Evolutionary conservation across 495 filamentous ascomycete species (phyloP).

Genomic region (Lepraria neglecta): DNA sequence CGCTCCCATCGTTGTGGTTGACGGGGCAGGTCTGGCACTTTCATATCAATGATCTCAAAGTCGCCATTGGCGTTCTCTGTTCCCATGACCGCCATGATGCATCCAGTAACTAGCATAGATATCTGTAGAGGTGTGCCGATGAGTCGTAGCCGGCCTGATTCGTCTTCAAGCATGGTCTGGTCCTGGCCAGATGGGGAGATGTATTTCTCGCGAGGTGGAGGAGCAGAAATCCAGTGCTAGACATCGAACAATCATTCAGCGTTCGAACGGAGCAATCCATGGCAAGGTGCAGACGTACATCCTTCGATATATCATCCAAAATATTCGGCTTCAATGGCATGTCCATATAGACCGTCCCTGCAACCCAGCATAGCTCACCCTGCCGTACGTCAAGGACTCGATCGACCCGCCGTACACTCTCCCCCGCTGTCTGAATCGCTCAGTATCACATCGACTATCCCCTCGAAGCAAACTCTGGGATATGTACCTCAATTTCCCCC

Average conservation of each 20-base stretch:
- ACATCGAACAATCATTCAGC: slow-evolving; percentile 3
- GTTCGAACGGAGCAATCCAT: slow-evolving; percentile 19
- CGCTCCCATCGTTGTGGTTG: slow-evolving; percentile 74
- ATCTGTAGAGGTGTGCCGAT: slow-evolving; percentile 59
- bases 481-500: slow-evolving; percentile 58
- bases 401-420: slow-evolving; percentile 67
- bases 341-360: slow-evolving; percentile 93
- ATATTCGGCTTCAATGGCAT: slow-evolving; percentile 97
- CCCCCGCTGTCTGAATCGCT: slow-evolving; percentile 59
- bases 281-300: slow-evolving; percentile 48
- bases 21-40: slow-evolving; percentile 74
- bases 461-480: slow-evolving; percentile 1
- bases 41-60: slow-evolving; percentile 85
- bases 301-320: slow-evolving; percentile 87
- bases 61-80: slow-evolving; percentile 88
- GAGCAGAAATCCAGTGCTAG: slow-evolving; percentile 78
- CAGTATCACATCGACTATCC: slow-evolving; percentile 9
- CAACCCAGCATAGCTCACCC: slow-evolving; percentile 91
- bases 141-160: slow-evolving; percentile 83
- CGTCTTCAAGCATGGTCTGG: slow-evolving; percentile 86
- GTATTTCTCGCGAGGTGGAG: slow-evolving; percentile 75
- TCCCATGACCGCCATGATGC: slow-evolving; percentile 83
- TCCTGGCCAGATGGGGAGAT: slow-evolving; percentile 50
- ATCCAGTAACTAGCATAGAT: slow-evolving; percentile 78
- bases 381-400: slow-evolving; percentile 92